Evolutionary conservation across 257 asterid species (phyloP).

Genomic region (Solanum pinnatisectum): DNA sequence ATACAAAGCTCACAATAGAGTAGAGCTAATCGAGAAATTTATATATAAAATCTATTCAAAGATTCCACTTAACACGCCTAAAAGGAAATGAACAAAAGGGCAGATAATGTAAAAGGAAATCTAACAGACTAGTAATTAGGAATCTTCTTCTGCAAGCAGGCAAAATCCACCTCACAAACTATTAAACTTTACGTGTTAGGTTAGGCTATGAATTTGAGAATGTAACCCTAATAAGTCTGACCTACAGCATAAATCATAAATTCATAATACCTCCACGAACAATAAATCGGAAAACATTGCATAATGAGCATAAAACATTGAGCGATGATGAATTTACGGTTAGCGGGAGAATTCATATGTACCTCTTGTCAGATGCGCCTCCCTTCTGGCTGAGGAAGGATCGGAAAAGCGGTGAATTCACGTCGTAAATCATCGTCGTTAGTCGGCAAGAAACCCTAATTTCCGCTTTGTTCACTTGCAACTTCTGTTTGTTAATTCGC

Average conservation of each 20-base stretch:
- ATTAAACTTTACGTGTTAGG: neutral
- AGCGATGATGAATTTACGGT: neutral
- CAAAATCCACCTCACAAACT: neutral
- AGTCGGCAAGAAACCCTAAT: constrained; percentile 2
- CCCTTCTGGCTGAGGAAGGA: constrained; percentile 47
- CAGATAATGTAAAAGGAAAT: neutral
- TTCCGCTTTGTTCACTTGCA: neutral
- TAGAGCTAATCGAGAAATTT: neutral
- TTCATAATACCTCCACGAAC: neutral
- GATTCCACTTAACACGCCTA: neutral
- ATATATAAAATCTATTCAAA: neutral
- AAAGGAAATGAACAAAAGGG: neutral
- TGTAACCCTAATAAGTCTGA: neutral
- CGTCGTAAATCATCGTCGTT: constrained; percentile 40
- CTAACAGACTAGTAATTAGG: neutral
- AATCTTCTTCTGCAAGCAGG: neutral
- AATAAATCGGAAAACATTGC: neutral
- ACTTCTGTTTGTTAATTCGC: neutral
- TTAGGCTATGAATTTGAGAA: neutral
- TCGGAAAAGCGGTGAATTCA: constrained; percentile 39
- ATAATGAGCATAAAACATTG: neutral
- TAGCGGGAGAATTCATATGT: neutral
- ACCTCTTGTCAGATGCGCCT: constrained; percentile 37
- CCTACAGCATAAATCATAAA: neutral
- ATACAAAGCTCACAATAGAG: neutral